phyloP scores from a whole-genome alignment of 176 grass and related monocot genomes.

The Carex myosuroides region DNA sequence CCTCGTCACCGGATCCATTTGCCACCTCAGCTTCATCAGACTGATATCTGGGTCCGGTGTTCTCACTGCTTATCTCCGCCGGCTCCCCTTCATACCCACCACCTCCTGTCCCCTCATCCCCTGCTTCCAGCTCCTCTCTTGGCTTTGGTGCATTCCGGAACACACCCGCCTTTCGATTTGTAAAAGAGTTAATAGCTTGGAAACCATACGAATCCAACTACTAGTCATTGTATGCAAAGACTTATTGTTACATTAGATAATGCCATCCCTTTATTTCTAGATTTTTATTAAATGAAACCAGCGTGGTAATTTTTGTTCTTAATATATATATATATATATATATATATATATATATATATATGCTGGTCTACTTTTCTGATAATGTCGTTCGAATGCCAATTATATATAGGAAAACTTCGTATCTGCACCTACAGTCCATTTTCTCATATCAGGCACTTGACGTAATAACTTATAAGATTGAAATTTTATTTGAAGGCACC shows the following conservation, averaged over 20 bases:
- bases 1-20: slow-evolving; percentile 35
- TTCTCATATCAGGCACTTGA: not conserved
- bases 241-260: not conserved
- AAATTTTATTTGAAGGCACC: not conserved
- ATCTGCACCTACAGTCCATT: not conserved
- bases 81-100: not conserved
- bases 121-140: slow-evolving; percentile 29
- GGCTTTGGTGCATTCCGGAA: slow-evolving; percentile 38
- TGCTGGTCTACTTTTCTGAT: not conserved
- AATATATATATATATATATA: not conserved
- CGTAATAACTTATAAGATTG: not conserved
- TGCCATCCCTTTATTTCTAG: not conserved
- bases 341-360: not conserved
- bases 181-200: not conserved
- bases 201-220: not conserved
- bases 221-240: not conserved
- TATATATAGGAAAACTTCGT: not conserved
- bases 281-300: not conserved
- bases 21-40: slow-evolving; percentile 6
- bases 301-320: not conserved
- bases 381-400: not conserved
- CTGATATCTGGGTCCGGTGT: slow-evolving; percentile 33
- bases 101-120: slow-evolving; percentile 28
- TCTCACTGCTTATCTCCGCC: slow-evolving; percentile 50
- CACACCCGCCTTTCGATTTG: slow-evolving; percentile 45